Evolutionary conservation across 73 alveolate species (phyloP), one percentile per base, ranked within the genome.

Genomic region (Paramecium pentaurelia): DNA sequence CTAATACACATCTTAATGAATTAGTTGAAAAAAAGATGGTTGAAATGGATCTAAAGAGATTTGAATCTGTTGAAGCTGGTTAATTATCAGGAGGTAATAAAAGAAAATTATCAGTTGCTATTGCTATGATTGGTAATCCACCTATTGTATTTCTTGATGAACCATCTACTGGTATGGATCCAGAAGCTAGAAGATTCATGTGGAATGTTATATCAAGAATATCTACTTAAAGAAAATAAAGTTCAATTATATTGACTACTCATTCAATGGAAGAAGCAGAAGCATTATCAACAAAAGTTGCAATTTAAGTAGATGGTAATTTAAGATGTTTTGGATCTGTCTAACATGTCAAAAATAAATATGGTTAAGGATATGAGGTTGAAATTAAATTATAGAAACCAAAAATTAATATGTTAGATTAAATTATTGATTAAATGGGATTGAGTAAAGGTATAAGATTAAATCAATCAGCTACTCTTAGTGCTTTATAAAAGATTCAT

Each of bases 141-240:
- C 99, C 99, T 8, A 95, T 98, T 27, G 98, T 97, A 12, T 92
- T 98, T 60, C 92, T 98, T 28, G 99, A 98, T 95, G 99, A 97
- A 85, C 99, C 99, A 5, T 94, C 98, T 1, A 96, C 99, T 9
- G 99, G 99, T 2, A 97, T 98, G 99, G 99, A 98, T 64, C 98
- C 99, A 73, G 71, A 95, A 34, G 97, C 98, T 12, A 95, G 97
- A 95, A 92, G 98, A 87, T 94, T 95, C 84, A 97, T 98, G 98
- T 97, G 99, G 99, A 92, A 96, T 47, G 97, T 98, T 47, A 97
- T 98, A 20, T 95, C 98, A 60, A 94, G 92, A 59, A 96, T 97
- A 16, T 93, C 99, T n/a, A 91, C 98, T 6, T 25, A 94, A 77
- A 86, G 97, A 77, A 93, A 97, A 58, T 94, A 96, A 86, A 92